These are phyloP conservation scores for Xylariaceae sp. DNA, from an alignment of 2,329 filamentous ascomycete species.

Conservation along the genomic window DNA sequence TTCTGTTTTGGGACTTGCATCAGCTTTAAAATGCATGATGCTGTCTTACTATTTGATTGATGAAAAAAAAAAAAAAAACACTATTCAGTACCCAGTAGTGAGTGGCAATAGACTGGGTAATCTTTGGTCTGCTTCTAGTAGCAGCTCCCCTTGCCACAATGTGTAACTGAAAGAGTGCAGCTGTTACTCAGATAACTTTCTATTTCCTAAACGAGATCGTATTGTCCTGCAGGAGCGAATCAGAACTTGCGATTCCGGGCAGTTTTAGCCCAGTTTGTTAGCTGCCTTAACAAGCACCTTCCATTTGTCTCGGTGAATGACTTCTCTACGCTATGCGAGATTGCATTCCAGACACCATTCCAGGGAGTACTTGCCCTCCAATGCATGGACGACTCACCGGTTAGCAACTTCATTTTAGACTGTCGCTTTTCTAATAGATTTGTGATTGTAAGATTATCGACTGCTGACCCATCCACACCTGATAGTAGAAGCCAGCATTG, in stretches of 20 bases:
- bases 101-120: no score
- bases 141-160: no score
- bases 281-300: neutral
- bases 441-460: no score
- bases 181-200: neutral
- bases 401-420: neutral
- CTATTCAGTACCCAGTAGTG: no score
- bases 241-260: neutral
- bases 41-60: no score
- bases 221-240: neutral
- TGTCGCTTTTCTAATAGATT: no score
- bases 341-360: neutral
- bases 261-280: neutral
- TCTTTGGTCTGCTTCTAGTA: no score
- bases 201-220: neutral
- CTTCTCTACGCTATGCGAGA: neutral
- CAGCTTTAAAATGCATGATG: no score
- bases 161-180: neutral
- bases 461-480: neutral
- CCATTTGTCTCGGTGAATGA: neutral
- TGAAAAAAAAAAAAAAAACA: no score
- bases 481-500: neutral
- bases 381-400: no score
- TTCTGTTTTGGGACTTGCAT: no score
- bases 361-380: neutral